Conservation (phyloP, 176 grass and related monocot species). For the Ampelocalamus luodianensis region DNA sequence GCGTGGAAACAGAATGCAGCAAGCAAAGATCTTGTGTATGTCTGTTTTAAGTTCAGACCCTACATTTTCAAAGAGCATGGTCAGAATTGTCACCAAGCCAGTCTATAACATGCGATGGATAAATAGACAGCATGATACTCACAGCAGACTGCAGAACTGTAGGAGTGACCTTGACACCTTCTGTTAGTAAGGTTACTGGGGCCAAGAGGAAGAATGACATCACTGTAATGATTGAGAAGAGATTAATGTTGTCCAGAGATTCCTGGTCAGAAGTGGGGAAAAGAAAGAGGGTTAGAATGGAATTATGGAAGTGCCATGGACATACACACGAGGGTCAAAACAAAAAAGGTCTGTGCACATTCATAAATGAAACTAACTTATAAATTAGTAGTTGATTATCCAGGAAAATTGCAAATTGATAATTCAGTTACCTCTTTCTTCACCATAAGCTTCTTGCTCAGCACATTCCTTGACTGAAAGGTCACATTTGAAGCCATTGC, state of each 20-base stretch:
- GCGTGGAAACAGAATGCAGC: conserved; percentile 94
- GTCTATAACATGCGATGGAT: conserved; percentile 14
- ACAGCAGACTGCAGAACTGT: conserved; percentile 76
- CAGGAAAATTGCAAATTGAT: conserved; percentile 9
- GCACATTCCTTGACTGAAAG: conserved; percentile 93
- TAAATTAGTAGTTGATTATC: not conserved
- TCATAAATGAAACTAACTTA: conserved; percentile 31
- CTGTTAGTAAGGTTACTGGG: conserved; percentile 74
- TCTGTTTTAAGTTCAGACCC: conserved; percentile 82
- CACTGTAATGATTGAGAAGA: conserved; percentile 92
- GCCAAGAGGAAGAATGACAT: conserved; percentile 97
- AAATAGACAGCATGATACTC: conserved; percentile 52
- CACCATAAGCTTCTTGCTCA: conserved; percentile 98
- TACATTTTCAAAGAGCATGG: conserved; percentile 46
- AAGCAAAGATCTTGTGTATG: conserved; percentile 74
- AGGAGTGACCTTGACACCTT: conserved; percentile 86
- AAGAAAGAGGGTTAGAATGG: conserved; percentile 27
- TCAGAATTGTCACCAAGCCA: conserved; percentile 21
- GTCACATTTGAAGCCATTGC: conserved; percentile 96
- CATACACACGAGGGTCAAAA: not conserved
- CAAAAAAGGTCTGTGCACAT: not conserved
- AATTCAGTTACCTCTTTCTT: conserved; percentile 79
- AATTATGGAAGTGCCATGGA: not conserved
- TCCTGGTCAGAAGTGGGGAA: conserved; percentile 49
- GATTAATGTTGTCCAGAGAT: conserved; percentile 73